Base-by-base conservation (phyloP, 2,329 filamentous ascomycete species). In the Aspergillus terreus region DNA sequence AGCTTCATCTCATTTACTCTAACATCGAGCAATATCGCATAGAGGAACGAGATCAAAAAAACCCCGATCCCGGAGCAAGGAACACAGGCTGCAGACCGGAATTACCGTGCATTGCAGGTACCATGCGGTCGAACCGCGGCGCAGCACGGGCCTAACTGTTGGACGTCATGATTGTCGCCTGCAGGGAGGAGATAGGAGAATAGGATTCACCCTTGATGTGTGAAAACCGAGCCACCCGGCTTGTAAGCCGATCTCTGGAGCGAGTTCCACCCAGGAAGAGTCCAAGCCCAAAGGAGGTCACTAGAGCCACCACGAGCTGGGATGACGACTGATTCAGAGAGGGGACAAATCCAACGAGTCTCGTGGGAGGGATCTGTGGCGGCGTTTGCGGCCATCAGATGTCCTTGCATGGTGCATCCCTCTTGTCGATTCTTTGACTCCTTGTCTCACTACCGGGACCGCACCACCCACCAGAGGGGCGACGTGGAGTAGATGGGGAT, bases 381-480 rank as follows among this genome's bases (percentile, higher is more conserved):
- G 46, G 46, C 35, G 35, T 12, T 46, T 47, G 12, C 35, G 35
- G 35, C 23, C 38, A 35, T 33, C n/a, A 25, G n/a, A 21, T 42
- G 49, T 38, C 52, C 52, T 54, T 54, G 52, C 52, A 48, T 50
- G 14, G 27, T 47, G 41, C 45, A 52, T 51, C 53, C 53, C 53
- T 55, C 50, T 45, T 19, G 25, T 40, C 19, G 35, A 21, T 49
- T 53, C 51, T 46, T 49, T 50, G 41, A 51, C 46, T 45, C 44
- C 51, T 47, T 53, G 52, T 51, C 49, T 54, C 52, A 47, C n/a
- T 46, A 23, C 11, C 12, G 36, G 40, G 38, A 41, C 25, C 40
- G 41, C 43, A 23, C 30, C 36, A 35, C 43, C 40, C 40, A 48
- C 35, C 35, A 40, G 48, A 53, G 25, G 40, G 40, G 19, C 23